These are phyloP conservation scores for Podila clonocystis DNA, from an alignment of 192 early-diverging fungal genomes.

Conservation along the genomic window DNA sequence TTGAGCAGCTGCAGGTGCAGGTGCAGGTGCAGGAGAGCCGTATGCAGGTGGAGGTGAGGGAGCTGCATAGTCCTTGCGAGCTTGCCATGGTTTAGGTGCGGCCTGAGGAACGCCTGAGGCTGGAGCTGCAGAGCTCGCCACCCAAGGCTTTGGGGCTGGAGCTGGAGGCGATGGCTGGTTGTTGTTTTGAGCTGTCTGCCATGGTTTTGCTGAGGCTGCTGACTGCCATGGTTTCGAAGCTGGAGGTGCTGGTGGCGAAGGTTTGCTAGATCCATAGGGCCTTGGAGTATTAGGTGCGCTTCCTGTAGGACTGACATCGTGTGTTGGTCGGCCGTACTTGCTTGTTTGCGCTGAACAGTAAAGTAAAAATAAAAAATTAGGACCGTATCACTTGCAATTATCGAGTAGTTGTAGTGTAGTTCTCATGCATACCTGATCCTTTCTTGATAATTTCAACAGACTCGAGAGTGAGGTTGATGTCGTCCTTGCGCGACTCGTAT, in stretches of 20 bases:
- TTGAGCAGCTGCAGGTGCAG: constrained; percentile 15
- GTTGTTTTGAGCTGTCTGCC: constrained; percentile 31
- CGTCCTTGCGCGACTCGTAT: constrained; percentile 50
- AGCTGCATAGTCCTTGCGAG: constrained; percentile 3
- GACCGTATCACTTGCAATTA: neutral
- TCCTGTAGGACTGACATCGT: constrained; percentile 25
- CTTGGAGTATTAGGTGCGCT: constrained; percentile 13
- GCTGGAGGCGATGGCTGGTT: constrained; percentile 13
- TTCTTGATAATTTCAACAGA: constrained; percentile 44
- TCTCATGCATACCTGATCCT: neutral
- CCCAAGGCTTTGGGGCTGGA: constrained; percentile 27
- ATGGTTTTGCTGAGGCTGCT: constrained; percentile 21
- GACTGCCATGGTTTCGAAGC: constrained; percentile 39
- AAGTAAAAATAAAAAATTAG: neutral
- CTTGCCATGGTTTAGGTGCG: neutral
- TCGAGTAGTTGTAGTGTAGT: too few relatives aligned
- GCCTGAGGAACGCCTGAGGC: neutral
- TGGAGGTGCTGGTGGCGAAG: constrained; percentile 33
- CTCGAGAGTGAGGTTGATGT: constrained; percentile 45
- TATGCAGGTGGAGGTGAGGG: constrained; percentile 42
- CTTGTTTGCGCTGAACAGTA: constrained; percentile 18
- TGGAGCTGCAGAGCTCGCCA: constrained; percentile 2
- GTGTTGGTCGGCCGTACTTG: constrained; percentile 28
- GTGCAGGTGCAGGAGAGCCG: constrained; percentile 13
- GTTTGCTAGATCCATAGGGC: constrained; percentile 10